A percentile compares a stretch with the other conserved stretches of the same genome.
phyloP scores from a whole-genome alignment of 495 filamentous ascomycete genomes.

The Thermochaetoides thermophila region DNA sequence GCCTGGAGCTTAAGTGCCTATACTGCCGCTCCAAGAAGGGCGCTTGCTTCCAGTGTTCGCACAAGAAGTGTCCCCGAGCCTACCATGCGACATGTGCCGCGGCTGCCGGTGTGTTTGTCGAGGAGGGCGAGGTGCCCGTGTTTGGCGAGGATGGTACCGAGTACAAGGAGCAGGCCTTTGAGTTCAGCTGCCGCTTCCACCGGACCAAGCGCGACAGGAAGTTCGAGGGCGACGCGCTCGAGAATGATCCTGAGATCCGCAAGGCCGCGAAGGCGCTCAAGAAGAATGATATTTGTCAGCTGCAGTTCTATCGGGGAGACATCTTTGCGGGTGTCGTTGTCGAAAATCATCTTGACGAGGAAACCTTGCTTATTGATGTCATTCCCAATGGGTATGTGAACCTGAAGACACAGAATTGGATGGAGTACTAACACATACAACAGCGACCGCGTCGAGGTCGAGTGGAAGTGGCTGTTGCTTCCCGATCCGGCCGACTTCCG shows the following conservation, averaged over 20 bases:
- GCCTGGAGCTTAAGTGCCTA: conserved; percentile 80
- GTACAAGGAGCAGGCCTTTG: conserved; percentile 75
- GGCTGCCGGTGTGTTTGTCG: conserved; percentile 79
- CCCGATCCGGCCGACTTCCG: conserved; percentile 49
- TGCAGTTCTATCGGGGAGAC: conserved; percentile 70
- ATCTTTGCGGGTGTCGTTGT: conserved; percentile 84
- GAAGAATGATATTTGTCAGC: conserved; percentile 67
- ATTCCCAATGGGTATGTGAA: conserved; percentile 77
- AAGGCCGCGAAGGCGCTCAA: conserved; percentile 53
- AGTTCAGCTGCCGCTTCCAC: conserved; percentile 89
- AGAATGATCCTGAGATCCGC: conserved; percentile 54
- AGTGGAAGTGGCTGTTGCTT: conserved; percentile 63
- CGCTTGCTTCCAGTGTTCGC: conserved; percentile 91
- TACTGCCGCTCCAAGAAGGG: conserved; percentile 89
- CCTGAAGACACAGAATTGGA: too few relatives aligned
- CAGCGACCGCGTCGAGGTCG: conserved; percentile 53
- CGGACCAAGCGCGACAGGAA: conserved; percentile 69
- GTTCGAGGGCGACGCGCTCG: conserved; percentile 46
- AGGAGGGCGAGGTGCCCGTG: conserved; percentile 70
- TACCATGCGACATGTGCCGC: conserved; percentile 94
- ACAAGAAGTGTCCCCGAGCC: conserved; percentile 82
- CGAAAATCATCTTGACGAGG: conserved; percentile 68
- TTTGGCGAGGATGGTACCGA: conserved; percentile 83
- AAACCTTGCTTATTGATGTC: conserved; percentile 63
- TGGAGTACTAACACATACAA: conserved; percentile 23